Conservation (phyloP, 805 yeast species). For the Torulaspora indica region DNA sequence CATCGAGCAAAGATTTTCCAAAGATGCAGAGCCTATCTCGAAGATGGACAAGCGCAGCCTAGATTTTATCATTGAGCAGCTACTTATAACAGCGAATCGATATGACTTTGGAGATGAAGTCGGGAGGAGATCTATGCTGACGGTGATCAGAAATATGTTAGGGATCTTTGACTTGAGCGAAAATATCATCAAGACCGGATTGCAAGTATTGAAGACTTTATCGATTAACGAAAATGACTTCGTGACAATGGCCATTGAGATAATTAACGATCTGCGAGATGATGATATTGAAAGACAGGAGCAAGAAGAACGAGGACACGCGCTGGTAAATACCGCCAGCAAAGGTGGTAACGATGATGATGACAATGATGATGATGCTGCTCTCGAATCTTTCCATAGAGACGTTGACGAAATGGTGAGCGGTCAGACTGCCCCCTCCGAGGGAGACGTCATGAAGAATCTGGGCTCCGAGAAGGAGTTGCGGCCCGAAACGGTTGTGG, state of each 20-base stretch:
- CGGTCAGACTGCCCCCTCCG: constrained; percentile 22
- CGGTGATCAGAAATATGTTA: constrained; percentile 53
- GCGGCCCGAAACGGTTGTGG: constrained; percentile 45
- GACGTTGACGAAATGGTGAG: constrained; percentile 40
- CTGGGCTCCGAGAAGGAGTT: constrained; percentile 35
- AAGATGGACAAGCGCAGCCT: constrained; percentile 50
- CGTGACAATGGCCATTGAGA: constrained; percentile 76
- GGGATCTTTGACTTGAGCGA: constrained; percentile 55
- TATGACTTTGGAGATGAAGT: constrained; percentile 88
- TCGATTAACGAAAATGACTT: constrained; percentile 82
- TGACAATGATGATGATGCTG: constrained; percentile 24
- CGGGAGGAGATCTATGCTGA: constrained; percentile 75
- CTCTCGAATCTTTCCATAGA: constrained; percentile 45
- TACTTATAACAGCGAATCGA: constrained; percentile 58
- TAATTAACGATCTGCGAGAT: constrained; percentile 79
- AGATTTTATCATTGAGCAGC: constrained; percentile 71
- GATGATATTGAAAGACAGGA: constrained; percentile 44
- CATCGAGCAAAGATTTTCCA: constrained; percentile 43
- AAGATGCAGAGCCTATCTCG: constrained; percentile 13
- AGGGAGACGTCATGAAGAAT: constrained; percentile 17
- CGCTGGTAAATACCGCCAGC: constrained; percentile 6
- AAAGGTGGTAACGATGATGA: constrained; percentile 14
- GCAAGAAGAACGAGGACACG: constrained; percentile 15
- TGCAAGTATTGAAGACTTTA: constrained; percentile 61
- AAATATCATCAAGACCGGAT: constrained; percentile 48